phyloP scores from a whole-genome alignment of 2,329 filamentous ascomycete genomes.

The Xylaria sp. region DNA sequence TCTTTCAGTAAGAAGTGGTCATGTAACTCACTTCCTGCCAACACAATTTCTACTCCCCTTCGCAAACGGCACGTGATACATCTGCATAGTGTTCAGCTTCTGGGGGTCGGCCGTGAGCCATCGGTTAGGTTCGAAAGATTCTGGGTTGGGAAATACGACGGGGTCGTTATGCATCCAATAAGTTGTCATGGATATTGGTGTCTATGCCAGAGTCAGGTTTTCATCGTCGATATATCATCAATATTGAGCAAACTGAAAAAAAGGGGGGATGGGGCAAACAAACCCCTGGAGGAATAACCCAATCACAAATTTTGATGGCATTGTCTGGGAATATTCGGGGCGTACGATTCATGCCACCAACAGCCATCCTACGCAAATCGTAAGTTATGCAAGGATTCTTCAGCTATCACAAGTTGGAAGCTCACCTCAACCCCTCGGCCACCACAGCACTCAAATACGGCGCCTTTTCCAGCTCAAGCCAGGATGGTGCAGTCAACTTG shows the following conservation, averaged over 20 bases:
- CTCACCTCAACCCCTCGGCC: conserved; percentile 21
- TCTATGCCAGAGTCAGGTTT: background rate
- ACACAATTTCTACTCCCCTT: conserved; percentile 12
- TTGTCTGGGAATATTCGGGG: conserved; percentile 5
- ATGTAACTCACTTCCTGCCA: conserved; percentile 2
- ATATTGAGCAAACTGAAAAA: background rate
- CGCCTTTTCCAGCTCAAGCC: conserved; percentile 20
- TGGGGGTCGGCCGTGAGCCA: conserved; percentile 1
- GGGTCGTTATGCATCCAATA: conserved; percentile 23
- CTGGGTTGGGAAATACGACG: conserved; percentile 6
- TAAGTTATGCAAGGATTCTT: background rate
- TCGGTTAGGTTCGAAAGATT: conserved; percentile 17
- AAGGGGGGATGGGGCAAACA: too few species aligned
- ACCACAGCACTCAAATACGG: conserved; percentile 19
- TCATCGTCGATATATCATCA: background rate
- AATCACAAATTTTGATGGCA: conserved; percentile 7
- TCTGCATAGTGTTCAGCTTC: conserved; percentile 7
- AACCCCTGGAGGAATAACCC: conserved; percentile 12
- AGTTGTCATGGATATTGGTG: conserved; percentile 19
- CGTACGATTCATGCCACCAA: conserved; percentile 19
- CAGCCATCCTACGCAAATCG: conserved; percentile 13
- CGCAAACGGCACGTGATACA: conserved; percentile 18
- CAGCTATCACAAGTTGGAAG: background rate
- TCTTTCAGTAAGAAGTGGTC: too few species aligned
- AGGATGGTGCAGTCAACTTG: conserved; percentile 5